phyloP scores from a whole-genome alignment of 345 rosid genomes.

The Aquilaria yunnanensis region DNA sequence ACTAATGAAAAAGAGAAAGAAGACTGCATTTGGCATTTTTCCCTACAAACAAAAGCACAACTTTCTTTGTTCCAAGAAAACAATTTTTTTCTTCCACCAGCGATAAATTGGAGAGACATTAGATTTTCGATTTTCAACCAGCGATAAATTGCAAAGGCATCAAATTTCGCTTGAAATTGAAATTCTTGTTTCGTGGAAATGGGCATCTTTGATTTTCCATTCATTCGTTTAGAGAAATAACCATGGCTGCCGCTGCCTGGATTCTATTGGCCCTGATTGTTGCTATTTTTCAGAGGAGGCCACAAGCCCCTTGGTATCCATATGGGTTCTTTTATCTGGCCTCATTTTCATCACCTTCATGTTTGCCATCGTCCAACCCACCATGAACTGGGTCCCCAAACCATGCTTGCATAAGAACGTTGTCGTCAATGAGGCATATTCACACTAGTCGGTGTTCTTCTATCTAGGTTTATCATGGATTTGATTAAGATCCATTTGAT shows the following conservation, averaged over 20 bases:
- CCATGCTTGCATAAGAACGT: conserved; percentile 23
- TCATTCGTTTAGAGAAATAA: conserved; percentile 8
- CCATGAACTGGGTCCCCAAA: conserved; percentile 15
- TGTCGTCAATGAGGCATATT: conserved; percentile 31
- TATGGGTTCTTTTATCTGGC: conserved; percentile 45
- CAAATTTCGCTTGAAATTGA: too few species aligned
- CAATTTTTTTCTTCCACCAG: too few species aligned
- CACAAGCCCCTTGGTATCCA: conserved; percentile 22
- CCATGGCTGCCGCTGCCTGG: conserved; percentile 50
- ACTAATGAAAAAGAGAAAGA: too few species aligned
- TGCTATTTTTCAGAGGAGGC: conserved; percentile 15
- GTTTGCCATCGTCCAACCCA: conserved; percentile 10
- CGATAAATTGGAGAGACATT: too few species aligned
- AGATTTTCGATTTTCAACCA: too few species aligned
- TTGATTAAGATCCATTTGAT: conserved; percentile 43
- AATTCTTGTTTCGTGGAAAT: too few species aligned
- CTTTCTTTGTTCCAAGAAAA: too few species aligned
- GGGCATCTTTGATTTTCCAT: too few species aligned
- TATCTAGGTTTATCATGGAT: conserved; percentile 41
- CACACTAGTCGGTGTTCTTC: conserved; percentile 41
- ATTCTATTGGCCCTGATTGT: conserved; percentile 40
- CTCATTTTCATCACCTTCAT: conserved; percentile 35
- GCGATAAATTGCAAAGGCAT: too few species aligned
- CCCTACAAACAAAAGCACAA: too few species aligned
- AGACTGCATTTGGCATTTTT: too few species aligned